Evolutionary conservation across 2,329 filamentous ascomycete genomes (phyloP).

Genomic region (Blumeriella jaapii): DNA sequence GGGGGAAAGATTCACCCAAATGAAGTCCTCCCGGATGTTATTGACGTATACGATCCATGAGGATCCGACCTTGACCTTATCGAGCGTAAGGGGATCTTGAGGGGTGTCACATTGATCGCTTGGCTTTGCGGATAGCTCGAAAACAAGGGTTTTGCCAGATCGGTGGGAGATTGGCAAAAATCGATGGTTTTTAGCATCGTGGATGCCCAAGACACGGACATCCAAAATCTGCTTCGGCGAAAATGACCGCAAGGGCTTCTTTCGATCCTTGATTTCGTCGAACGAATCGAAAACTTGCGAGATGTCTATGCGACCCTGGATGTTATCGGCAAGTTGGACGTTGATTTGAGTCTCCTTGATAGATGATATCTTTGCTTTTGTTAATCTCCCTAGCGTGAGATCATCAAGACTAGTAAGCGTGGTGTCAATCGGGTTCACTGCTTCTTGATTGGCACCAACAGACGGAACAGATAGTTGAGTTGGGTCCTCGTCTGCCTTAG

Average conservation of each 20-base stretch:
- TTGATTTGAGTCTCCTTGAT: constrained; percentile 90
- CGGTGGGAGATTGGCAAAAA: constrained; percentile 89
- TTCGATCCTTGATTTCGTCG: constrained; percentile 76
- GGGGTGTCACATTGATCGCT: constrained; percentile 42
- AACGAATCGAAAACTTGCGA: constrained; percentile 83
- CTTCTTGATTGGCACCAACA: constrained; percentile 30
- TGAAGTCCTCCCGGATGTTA: constrained; percentile 65
- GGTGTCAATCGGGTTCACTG: constrained; percentile 52
- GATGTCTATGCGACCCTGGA: constrained; percentile 86
- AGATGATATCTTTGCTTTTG: constrained; percentile 69
- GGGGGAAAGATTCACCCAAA: constrained; percentile 88
- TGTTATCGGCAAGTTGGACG: constrained; percentile 73
- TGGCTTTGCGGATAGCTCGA: constrained; percentile 76
- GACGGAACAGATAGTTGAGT: constrained; percentile 12
- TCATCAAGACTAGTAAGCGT: constrained; percentile 56
- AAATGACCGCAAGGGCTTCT: constrained; percentile 68
- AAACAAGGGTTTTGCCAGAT: constrained; percentile 63
- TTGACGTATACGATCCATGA: constrained; percentile 79
- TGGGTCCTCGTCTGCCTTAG: constrained; percentile 32
- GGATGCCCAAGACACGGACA: constrained; percentile 73
- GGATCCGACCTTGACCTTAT: constrained; percentile 60
- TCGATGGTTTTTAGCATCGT: constrained; percentile 80
- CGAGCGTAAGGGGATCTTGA: constrained; percentile 54
- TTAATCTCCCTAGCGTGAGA: constrained; percentile 58
- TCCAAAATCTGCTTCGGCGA: constrained; percentile 56